Evolutionary conservation across 805 yeast species (phyloP), one percentile per base, ranked within the genome.

Genomic region (Lipomyces kockii): DNA sequence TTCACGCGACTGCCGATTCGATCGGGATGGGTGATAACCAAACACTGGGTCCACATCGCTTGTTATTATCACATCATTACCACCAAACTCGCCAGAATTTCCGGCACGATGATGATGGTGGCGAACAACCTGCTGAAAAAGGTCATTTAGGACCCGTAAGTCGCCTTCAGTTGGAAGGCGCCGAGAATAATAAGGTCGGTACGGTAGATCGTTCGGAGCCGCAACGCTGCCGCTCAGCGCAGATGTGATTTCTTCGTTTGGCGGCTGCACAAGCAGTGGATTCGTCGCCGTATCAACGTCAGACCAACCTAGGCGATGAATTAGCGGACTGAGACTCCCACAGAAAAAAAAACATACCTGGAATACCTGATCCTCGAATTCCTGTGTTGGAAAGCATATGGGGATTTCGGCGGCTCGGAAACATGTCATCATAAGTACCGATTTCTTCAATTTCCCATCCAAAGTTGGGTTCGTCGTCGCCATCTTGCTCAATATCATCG

Each of bases 391-490:
- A 43, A 56, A 61, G 59, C 2, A 65, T n/a, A 27, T 58, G 59
- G 37, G 35, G n/a, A 6, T 43, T 32, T 22, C 65, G 60, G 14
- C 67, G 58, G 22, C 11, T 32, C 29, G 37, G 56, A 29, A 57
- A 60, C 27, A 25, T 32, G n/a, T 64, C 65, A 17, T 64, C 68
- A 22, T 58, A 59, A 27, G 29, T 58, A 17, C 60, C 52, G 25
- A 62, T 60, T 32, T 67, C 71, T 46, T 64, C 68, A 49, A 65
- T 11, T 27, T 67, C 65, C 71, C 71, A 67, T n/a, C 59, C 69
- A n/a, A 54, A 59, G 6, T 53, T 51, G 11, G 51, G 58, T 6
- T 62, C 62, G 25, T 61, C 64, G 39, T 61, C 67, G 25, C 70
- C 67, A 25, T 67, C 68, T 14, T 61, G 67, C 25, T 63, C 64